Percentiles rank a stretch among this genome's conserved stretches.
phyloP scores from a whole-genome alignment of 805 yeast species.

The Lachancea lanzarotensis region DNA sequence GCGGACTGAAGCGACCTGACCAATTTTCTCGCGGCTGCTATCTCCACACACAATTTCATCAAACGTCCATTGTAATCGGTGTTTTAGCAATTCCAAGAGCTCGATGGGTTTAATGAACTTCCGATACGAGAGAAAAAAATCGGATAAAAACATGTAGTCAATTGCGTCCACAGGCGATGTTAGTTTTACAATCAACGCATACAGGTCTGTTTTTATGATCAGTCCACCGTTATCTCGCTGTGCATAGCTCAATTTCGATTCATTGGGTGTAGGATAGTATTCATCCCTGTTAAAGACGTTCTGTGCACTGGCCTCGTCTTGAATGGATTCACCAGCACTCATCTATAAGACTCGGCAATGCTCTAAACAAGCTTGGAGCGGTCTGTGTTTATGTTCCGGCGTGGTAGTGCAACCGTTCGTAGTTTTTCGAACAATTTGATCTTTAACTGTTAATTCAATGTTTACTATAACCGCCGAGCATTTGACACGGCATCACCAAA shows the following conservation, averaged over 20 bases:
- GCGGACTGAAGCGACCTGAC: constrained; percentile 64
- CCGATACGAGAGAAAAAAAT: constrained; percentile 80
- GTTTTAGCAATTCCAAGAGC: constrained; percentile 53
- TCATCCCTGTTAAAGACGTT: constrained; percentile 3
- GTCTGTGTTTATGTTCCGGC: background rate
- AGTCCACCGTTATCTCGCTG: background rate
- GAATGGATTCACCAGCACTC: background rate
- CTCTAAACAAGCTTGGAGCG: background rate
- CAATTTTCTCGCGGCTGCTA: constrained; percentile 38
- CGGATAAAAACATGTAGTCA: constrained; percentile 73
- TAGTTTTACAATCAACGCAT: constrained; percentile 46
- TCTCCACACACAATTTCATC: constrained; percentile 23
- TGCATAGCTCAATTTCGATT: constrained; percentile 2
- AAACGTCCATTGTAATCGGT: constrained; percentile 70
- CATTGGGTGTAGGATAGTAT: constrained; percentile 8
- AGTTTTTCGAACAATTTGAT: background rate
- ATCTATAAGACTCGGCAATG: background rate
- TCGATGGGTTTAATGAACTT: constrained; percentile 54
- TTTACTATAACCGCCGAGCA: constrained; percentile 3
- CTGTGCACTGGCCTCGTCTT: background rate
- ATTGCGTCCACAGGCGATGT: constrained; percentile 64
- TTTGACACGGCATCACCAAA: constrained; percentile 2
- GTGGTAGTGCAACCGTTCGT: too few relatives aligned
- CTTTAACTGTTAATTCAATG: background rate
- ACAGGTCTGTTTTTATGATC: constrained; percentile 10